phyloP scores from a whole-genome alignment of 2,329 filamentous ascomycete genomes.

The Xylaria multiplex region DNA sequence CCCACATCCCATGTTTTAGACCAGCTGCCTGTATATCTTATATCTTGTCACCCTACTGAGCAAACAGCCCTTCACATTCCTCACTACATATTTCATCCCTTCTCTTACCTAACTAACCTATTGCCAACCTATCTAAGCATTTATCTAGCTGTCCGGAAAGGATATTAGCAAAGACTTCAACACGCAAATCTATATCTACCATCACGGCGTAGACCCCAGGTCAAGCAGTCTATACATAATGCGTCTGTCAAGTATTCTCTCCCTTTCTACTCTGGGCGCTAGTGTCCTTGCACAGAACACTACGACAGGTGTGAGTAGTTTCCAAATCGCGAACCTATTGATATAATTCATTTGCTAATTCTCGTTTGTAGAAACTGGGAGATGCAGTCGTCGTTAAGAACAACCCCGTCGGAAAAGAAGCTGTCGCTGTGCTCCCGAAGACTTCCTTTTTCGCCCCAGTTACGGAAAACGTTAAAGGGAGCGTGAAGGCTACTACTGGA shows the following conservation, averaged over 20 bases:
- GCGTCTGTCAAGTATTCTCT: slow-evolving; percentile 44
- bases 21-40: slow-evolving; percentile 4
- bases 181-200: not conserved
- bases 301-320: slow-evolving; percentile 43
- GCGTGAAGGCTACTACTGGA: slow-evolving; percentile 58
- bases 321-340: not conserved
- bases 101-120: not conserved
- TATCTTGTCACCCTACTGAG: slow-evolving; percentile 7
- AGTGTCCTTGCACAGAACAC: slow-evolving; percentile 43
- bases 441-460: slow-evolving; percentile 61
- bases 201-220: not conserved
- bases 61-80: not conserved
- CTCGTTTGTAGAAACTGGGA: slow-evolving; percentile 50
- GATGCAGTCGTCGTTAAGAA: slow-evolving; percentile 62
- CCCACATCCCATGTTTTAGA: slow-evolving; percentile 8
- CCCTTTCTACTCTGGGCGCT: slow-evolving; percentile 42
- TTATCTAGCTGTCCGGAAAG: not conserved
- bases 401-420: slow-evolving; percentile 66
- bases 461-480: slow-evolving; percentile 65
- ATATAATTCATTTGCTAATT: slow-evolving; percentile 33
- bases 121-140: not conserved
- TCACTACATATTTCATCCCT: not conserved
- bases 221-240: slow-evolving; percentile 37
- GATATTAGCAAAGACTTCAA: not conserved
- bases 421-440: slow-evolving; percentile 66